Evolutionary conservation across 2,329 filamentous ascomycete species (phyloP), one percentile per base, ranked within the genome.

Genomic region (Apiospora kogelbergensis): DNA sequence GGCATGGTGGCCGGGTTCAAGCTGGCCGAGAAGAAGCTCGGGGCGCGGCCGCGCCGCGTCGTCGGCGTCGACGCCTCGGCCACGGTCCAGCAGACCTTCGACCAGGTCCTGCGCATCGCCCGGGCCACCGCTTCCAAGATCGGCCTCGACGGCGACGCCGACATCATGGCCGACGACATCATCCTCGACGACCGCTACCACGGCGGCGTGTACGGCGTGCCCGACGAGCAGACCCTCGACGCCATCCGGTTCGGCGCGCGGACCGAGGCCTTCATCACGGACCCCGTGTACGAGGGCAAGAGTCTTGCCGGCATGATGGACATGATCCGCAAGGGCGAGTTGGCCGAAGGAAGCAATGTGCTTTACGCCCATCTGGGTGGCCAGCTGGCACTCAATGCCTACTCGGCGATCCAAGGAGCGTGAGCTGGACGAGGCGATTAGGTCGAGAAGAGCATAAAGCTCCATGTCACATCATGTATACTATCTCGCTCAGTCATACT

Each of bases 221-320:
- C 90, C 0, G 89, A 91, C 72, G 80, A 88, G 76, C 81, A 82
- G 74, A 93, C 91, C 1, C 84, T 90, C 65, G 89, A 89, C 41
- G 91, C 90, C 0, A 93, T 93, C 76, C 86, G 86, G 77, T 89
- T 91, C 75, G 89, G 88, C 6, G 91, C 91, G 0, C 78, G 82
- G 69, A 92, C 88, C 1, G 91, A 93, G 81, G 91, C 87, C 0
- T 90, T 93, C 73, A 91, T 93, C 71, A 93, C 90, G 0, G 91
- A 93, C 75, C 91, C 91, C 0, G 91, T 93, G 1, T 93, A 93
- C 74, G 91, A 93, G 80, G 91, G 91, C 1, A 93, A 93, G 85
- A 91, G 88, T 73, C 80, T 93, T 77, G 90, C 90, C 4, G 91
- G 91, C 0, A 85, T 93, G 89, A 87, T 93, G 73, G 89, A 90